These are phyloP conservation scores for Bruguiera sexangula DNA, from an alignment of 345 rosid species.

Conservation along the genomic window DNA sequence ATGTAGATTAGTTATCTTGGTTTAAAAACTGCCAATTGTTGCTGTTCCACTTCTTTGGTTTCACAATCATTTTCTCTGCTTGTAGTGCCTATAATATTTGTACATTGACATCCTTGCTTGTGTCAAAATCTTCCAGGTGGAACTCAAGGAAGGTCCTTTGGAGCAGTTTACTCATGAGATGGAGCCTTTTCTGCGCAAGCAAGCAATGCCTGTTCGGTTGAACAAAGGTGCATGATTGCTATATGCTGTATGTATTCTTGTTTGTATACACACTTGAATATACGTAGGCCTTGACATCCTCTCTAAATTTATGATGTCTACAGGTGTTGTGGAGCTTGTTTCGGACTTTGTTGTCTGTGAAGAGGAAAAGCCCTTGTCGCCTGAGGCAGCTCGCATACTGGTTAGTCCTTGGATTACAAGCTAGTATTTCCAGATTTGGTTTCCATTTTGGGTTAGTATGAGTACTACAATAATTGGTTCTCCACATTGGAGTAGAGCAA, in stretches of 20 bases:
- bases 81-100: too few species aligned
- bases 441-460: background rate
- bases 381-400: slow-evolving; percentile 89
- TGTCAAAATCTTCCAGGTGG: slow-evolving; percentile 51
- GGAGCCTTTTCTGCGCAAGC: slow-evolving; percentile 95
- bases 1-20: background rate
- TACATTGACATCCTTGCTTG: slow-evolving; percentile 1
- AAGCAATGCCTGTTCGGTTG: slow-evolving; percentile 92
- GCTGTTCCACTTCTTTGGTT: background rate
- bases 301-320: background rate
- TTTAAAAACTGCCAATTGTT: background rate
- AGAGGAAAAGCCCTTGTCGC: slow-evolving; percentile 88
- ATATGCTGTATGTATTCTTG: background rate
- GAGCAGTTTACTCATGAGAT: slow-evolving; percentile 94
- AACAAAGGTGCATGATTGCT: slow-evolving; percentile 57
- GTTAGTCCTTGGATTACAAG: slow-evolving; percentile 26
- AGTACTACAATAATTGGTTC: background rate
- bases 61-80: background rate
- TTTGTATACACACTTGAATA: background rate
- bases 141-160: slow-evolving; percentile 77
- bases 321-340: slow-evolving; percentile 89
- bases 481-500: background rate
- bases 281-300: background rate
- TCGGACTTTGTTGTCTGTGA: slow-evolving; percentile 86
- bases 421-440: background rate